Evolutionary conservation across 2,329 filamentous ascomycete species (phyloP).

Genomic region (Grosmannia huntii): DNA sequence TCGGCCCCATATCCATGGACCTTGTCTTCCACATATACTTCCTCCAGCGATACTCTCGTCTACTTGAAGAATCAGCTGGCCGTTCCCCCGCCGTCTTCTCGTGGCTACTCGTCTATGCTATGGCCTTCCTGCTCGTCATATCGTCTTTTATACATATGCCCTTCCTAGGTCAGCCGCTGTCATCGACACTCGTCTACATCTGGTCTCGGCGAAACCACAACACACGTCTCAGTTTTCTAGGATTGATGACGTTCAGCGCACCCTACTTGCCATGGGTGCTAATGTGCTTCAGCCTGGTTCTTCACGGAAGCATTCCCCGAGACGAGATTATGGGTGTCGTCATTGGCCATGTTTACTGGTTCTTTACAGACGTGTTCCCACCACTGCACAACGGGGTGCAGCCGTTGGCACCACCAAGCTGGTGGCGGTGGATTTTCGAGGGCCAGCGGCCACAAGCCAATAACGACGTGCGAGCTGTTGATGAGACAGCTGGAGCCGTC

Average conservation of each 20-base stretch:
- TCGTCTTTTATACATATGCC: slow-evolving; percentile 84
- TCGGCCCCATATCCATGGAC: slow-evolving; percentile 86
- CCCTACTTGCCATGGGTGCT: slow-evolving; percentile 94
- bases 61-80: slow-evolving; percentile 89
- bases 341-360: slow-evolving; percentile 95
- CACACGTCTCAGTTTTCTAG: slow-evolving; percentile 77
- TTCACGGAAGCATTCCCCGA: slow-evolving; percentile 81
- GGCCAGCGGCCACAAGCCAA: slow-evolving; percentile 24
- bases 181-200: slow-evolving; percentile 90
- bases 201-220: slow-evolving; percentile 94
- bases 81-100: slow-evolving; percentile 87
- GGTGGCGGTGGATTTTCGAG: slow-evolving; percentile 82
- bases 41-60: slow-evolving; percentile 86
- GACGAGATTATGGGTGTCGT: slow-evolving; percentile 94
- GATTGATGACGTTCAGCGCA: slow-evolving; percentile 79
- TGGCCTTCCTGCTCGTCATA: slow-evolving; percentile 62
- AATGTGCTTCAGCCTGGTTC: slow-evolving; percentile 81
- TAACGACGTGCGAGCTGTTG: slow-evolving; percentile 25
- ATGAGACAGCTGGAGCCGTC: slow-evolving; percentile 38
- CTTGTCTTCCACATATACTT: slow-evolving; percentile 98
- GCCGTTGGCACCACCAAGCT: slow-evolving; percentile 77
- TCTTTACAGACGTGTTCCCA: slow-evolving; percentile 94
- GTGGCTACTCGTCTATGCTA: slow-evolving; percentile 83
- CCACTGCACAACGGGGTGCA: slow-evolving; percentile 73
- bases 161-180: slow-evolving; percentile 87